Evolutionary conservation across 345 rosid genomes (phyloP), one percentile per base, ranked within the genome.

Genomic region (Cardamine resedifolia): DNA sequence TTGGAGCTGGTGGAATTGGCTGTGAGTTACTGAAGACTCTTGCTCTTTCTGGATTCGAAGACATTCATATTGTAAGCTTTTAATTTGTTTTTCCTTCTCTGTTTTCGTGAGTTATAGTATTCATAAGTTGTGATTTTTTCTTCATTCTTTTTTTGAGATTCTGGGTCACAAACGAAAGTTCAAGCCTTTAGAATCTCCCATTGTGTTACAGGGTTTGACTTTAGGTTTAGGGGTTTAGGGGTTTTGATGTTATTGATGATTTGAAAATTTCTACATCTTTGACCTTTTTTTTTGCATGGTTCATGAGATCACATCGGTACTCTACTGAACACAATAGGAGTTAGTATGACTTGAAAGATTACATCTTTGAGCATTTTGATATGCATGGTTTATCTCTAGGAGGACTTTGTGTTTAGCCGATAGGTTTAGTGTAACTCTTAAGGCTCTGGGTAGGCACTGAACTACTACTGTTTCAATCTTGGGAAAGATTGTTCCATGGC

Each of bases 1-100:
- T 96, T 53, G 99, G 99, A 31, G 99, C 99, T 3, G 99, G 99
- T 49, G 97, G 99, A 34, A 92, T 96, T 76, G 99, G 99, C 38
- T 92, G 99, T 72, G 99, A 96, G 89, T 83, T 96, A 48, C 95
- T 96, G 16, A 96, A 96, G 83, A 92, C 96, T 66, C 96, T 96
- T 23, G 92, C 90, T 73, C 98, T 96, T 50, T 87, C 99, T 53
- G 96, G 95, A 31, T 96, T 96, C 81, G 75, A 78, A 31, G 97
- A 96, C 67, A 90, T 96, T 70, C 98, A 96, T 86, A 90, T 96
- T 36, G 99, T 96, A 76, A 87, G 96, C 78, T 52, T 47, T 1
- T n/a, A 55, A 3, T 60, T 20, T 53, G 2, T 16, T 52, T 41
- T 27, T 23, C 8, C 7, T 14, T 27, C 28, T 48, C 11, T 14